Evolutionary conservation across 257 asterid genomes (phyloP), one percentile per base, ranked within the genome.

Genomic region (Paraleonurus japonicus): DNA sequence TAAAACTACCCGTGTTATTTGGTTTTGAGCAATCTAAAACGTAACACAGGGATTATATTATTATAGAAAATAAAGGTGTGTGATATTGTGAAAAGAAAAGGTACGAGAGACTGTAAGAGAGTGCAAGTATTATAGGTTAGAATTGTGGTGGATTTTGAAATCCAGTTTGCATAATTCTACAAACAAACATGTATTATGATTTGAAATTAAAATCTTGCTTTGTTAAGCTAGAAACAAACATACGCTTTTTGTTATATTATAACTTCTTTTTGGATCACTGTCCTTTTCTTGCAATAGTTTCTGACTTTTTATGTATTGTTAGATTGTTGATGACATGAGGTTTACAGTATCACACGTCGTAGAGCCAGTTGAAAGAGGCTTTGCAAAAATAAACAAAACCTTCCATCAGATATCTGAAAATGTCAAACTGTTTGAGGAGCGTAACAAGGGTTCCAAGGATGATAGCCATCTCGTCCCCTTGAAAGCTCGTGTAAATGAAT

Each of bases 261-360:
- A 35, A 23, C 10, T 58, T 51, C 6, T 61, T 15, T 15, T 47
- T 48, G 35, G 26, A 7, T 17, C 3, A 2, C 10, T 27, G 15
- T 64, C 69, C 67, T 11, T 55, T 30, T 26, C 24, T 78, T 60
- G 35, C 39, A 45, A n/a, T 30, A 11, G 16, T 72, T 53, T 27
- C 64, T 76, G 53, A 12, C 67, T 39, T 57, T 48, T 72, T 50
- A 15, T 67, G 16, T 55, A 66, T 58, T 75, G 48, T 19, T 70
- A 95, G 97, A 95, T 95, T 60, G 96, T 87, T 17, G 98, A 91
- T 83, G 98, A 92, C 85, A 88, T 89, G 98, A 88, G 83, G 92
- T 95, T 81, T 95, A 92, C 99, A 60, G 98, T 95, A 71, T 88
- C 98, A 1, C 98, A 91, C 41, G 96, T 91, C 1, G 95, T 86